Evolutionary conservation across 495 filamentous ascomycete species (phyloP), one percentile per base, ranked within the genome.

Genomic region (Aspergillus saccharolyticus): DNA sequence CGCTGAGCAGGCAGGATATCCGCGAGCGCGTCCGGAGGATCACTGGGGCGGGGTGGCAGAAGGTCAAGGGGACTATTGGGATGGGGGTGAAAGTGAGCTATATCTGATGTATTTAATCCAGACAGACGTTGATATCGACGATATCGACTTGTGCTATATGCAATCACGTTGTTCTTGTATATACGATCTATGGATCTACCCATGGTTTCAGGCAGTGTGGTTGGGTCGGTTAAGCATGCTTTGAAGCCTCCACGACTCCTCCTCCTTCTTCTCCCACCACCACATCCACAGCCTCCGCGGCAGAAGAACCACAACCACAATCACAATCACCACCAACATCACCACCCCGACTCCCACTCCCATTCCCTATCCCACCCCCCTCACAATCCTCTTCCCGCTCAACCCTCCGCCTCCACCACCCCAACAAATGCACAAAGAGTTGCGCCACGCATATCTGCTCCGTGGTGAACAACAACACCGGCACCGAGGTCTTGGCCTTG

Each of bases 71-170:
- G 39, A 98, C 94, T 0, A 86, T 93, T 16, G 92, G 93, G 0
- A 97, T 97, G 93, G 94, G 95, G 0, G 89, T 96, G 52, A 97
- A 97, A 75, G 91, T 98, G 64, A 95, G 87, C 72, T 98, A 98
- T 77, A 94, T 98, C 54, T 96, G 59, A 69, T 42, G 28, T 16
- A 20, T 57, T 52, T 9, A 30, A 53, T 61, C 44, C 55, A 60
- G 8, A 9, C 16, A 12, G 30, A 4, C 25, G 25, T 4, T 28
- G 25, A 3, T 28, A 9, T 28, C n/a, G 9, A 28, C 25, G 3
- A 9, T 9, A 28, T 28, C 25, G 25, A 28, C 25, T 28, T 28
- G 25, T 28, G 4, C 25, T n/a, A n/a, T n/a, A n/a, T n/a, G n/a
- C 25, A 28, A 3, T 9, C 25, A 28, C 25, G 25, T 28, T 28